Conservation (phyloP, 2,329 filamentous ascomycete genomes). For the Eutypella sp. region DNA sequence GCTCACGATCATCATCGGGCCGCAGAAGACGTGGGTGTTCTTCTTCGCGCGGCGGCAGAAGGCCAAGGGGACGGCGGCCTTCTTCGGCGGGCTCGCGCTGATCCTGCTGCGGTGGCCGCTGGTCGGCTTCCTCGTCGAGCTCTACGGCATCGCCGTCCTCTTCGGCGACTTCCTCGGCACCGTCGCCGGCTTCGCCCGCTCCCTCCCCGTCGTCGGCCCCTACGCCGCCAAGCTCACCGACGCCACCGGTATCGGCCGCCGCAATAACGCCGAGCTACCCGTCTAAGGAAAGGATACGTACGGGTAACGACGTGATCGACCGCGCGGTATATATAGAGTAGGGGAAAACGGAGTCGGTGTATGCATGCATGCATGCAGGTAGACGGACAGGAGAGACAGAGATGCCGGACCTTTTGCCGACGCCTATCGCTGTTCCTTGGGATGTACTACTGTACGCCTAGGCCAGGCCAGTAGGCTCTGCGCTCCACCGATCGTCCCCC, state of each 20-base stretch:
- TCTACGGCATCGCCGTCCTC: conserved; percentile 87
- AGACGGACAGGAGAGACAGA: too few relatives aligned
- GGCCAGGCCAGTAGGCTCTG: too few relatives aligned
- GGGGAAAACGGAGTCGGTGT: too few relatives aligned
- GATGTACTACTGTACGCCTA: too few relatives aligned
- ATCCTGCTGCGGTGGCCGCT: conserved; percentile 90
- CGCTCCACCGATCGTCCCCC: too few relatives aligned
- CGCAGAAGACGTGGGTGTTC: conserved; percentile 79
- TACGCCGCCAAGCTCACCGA: conserved; percentile 75
- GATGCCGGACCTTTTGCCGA: too few relatives aligned
- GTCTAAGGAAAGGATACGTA: conserved; percentile 61
- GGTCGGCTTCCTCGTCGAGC: conserved; percentile 82
- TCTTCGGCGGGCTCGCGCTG: conserved; percentile 74
- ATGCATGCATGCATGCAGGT: too few relatives aligned
- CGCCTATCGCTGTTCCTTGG: too few relatives aligned
- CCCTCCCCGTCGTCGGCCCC: conserved; percentile 78
- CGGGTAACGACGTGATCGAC: too few relatives aligned
- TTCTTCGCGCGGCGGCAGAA: conserved; percentile 97
- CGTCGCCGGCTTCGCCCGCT: conserved; percentile 80
- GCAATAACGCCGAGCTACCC: conserved; percentile 75
- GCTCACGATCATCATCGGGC: conserved; percentile 90
- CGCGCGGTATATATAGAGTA: too few relatives aligned
- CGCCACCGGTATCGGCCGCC: conserved; percentile 59
- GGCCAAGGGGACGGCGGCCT: conserved; percentile 83
- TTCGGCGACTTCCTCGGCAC: conserved; percentile 97